These are phyloP conservation scores for Cyberlindnera americana DNA, from an alignment of 805 yeast species.

Conservation along the genomic window DNA sequence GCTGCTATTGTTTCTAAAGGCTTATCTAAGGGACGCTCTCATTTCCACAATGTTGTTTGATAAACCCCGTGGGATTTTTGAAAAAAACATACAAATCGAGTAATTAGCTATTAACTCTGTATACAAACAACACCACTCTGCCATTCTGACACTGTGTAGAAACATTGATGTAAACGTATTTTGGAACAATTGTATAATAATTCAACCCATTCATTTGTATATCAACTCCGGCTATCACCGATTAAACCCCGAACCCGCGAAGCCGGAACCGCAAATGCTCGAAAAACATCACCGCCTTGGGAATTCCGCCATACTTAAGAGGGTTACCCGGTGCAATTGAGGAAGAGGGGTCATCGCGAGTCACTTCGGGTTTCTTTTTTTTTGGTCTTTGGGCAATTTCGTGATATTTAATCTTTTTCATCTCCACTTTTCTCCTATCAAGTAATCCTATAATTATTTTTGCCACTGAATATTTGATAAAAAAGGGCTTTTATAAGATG, in stretches of 20 bases:
- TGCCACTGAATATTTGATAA: no score
- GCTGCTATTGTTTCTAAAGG: conserved; percentile 73
- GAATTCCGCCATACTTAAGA: conserved; percentile 2
- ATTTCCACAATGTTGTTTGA: conserved; percentile 49
- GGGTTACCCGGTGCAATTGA: conserved; percentile 6
- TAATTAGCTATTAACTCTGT: no score
- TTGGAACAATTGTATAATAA: no score
- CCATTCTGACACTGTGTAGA: no score
- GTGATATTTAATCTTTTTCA: not conserved
- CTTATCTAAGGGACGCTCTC: conserved; percentile 51
- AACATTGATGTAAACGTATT: no score
- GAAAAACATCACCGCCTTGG: not conserved
- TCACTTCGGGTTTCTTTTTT: not conserved
- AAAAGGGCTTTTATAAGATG: conserved; percentile 16
- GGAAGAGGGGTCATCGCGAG: conserved; percentile 4
- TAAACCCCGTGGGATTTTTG: not conserved
- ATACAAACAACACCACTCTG: no score
- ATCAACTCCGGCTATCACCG: conserved; percentile 9
- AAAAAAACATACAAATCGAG: no score
- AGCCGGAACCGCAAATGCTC: conserved; percentile 1
- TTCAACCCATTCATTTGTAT: no score
- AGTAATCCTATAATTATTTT: no score
- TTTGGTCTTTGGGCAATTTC: not conserved
- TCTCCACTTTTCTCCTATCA: conserved; percentile 4
- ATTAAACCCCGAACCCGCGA: conserved; percentile 5